Evolutionary conservation across 495 filamentous ascomycete species (phyloP).

Genomic region (Penicillium flavigenum): DNA sequence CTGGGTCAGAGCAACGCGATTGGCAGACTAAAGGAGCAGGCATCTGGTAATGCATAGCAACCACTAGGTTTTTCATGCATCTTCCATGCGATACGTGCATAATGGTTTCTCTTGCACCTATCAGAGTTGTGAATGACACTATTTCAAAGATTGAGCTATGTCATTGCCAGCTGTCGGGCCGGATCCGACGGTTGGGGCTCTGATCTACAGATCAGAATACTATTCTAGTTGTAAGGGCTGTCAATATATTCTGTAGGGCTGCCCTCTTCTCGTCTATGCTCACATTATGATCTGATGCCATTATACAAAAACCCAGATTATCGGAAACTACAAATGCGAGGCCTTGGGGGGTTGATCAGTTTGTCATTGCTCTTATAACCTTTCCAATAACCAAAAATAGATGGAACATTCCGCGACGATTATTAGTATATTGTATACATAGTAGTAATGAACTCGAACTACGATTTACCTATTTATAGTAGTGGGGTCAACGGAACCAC

Average conservation of each 20-base stretch:
- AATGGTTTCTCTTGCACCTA: constrained; percentile 5
- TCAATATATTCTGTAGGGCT: background rate
- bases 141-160: background rate
- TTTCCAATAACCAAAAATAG: background rate
- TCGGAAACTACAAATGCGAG: background rate
- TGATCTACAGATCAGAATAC: background rate
- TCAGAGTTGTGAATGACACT: background rate
- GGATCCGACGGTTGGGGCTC: background rate
- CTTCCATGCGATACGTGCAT: constrained; percentile 9
- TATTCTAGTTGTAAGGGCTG: background rate
- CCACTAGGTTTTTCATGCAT: background rate
- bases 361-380: background rate
- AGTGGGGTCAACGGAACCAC: constrained; percentile 15
- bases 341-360: background rate
- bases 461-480: background rate
- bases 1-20: constrained; percentile 5
- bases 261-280: background rate
- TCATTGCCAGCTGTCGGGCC: constrained; percentile 10
- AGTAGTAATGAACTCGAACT: background rate
- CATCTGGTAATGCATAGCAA: background rate
- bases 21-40: background rate
- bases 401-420: background rate
- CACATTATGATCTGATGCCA: background rate
- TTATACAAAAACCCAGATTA: background rate
- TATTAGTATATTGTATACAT: no score